phyloP scores from a whole-genome alignment of 495 filamentous ascomycete genomes.

The Penicillium robsamsonii region DNA sequence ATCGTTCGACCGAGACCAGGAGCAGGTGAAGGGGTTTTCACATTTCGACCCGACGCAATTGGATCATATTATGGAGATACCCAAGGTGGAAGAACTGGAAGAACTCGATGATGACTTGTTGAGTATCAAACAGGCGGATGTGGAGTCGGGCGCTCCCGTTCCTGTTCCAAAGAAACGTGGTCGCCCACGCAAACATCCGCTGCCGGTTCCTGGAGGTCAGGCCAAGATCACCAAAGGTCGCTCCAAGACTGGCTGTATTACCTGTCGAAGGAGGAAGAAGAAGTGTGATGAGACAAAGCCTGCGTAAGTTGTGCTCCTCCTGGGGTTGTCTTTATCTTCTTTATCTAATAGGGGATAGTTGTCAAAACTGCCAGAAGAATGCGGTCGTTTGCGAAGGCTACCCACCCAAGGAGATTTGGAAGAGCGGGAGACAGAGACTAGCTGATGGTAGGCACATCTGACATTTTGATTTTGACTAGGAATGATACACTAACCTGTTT shows the following conservation, averaged over 20 bases:
- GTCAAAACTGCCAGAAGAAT: slow-evolving; percentile 91
- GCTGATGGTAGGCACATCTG: slow-evolving; percentile 62
- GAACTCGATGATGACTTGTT: slow-evolving; percentile 45
- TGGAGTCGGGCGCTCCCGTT: slow-evolving; percentile 39
- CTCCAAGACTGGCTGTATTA: slow-evolving; percentile 92
- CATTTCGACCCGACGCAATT: slow-evolving; percentile 25
- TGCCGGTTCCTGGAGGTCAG: slow-evolving; percentile 50
- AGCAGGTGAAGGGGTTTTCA: slow-evolving; percentile 20
- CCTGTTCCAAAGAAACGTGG: slow-evolving; percentile 60
- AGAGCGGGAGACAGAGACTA: slow-evolving; percentile 71
- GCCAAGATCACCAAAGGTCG: slow-evolving; percentile 80
- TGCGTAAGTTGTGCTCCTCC: slow-evolving; percentile 41
- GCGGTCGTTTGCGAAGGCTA: slow-evolving; percentile 91
- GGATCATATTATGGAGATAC: slow-evolving; percentile 28
- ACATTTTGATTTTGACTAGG: neutral
- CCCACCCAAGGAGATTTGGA: slow-evolving; percentile 85
- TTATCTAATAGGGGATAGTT: slow-evolving; percentile 36
- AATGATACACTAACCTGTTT: slow-evolving; percentile 15
- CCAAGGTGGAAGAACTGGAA: slow-evolving; percentile 49
- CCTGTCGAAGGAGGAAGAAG: slow-evolving; percentile 90
- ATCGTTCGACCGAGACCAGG: slow-evolving; percentile 23
- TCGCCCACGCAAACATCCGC: slow-evolving; percentile 80
- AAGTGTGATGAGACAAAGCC: slow-evolving; percentile 97
- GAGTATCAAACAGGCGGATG: slow-evolving; percentile 36
- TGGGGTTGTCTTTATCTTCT: neutral